Percentiles rank a stretch among this genome's conserved stretches.
Conservation (phyloP, 2,329 filamentous ascomycete species). For the Sporothrix brunneoviolacea region DNA sequence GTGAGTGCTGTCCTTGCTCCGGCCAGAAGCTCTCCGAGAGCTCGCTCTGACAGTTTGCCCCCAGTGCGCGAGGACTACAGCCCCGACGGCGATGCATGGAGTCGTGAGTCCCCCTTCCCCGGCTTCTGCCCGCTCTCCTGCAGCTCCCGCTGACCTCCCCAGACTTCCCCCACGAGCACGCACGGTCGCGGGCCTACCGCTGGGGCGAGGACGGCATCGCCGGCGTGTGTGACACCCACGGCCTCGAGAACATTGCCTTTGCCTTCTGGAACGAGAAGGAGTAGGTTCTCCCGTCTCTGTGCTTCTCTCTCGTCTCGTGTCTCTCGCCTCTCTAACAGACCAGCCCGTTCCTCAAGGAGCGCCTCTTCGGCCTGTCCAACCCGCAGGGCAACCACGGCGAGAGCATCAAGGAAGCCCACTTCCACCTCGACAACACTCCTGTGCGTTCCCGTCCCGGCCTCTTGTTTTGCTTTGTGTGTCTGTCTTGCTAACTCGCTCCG, state of each 20-base stretch:
- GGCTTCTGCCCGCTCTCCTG: constrained; percentile 1
- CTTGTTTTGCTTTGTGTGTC: constrained; percentile 31
- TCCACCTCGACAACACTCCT: constrained; percentile 92
- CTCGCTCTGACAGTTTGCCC: constrained; percentile 11
- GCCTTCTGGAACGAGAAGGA: constrained; percentile 98
- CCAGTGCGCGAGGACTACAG: constrained; percentile 68
- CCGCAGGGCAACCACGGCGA: constrained; percentile 97
- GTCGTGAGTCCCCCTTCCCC: constrained; percentile 57
- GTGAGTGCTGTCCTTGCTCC: constrained; percentile 44
- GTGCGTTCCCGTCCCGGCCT: constrained; percentile 29
- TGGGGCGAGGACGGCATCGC: constrained; percentile 98
- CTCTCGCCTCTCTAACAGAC: constrained; percentile 37
- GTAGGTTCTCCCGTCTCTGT: constrained; percentile 38
- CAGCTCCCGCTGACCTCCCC: constrained; percentile 1
- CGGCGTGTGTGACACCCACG: constrained; percentile 86
- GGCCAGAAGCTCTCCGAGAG: too few relatives aligned
- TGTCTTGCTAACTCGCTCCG: constrained; percentile 13
- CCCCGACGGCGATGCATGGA: constrained; percentile 90
- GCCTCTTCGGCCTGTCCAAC: constrained; percentile 90
- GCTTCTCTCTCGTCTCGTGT: neutral
- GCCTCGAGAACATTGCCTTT: constrained; percentile 86
- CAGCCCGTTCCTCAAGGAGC: constrained; percentile 89
- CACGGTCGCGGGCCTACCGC: constrained; percentile 78
- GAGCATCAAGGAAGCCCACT: constrained; percentile 93
- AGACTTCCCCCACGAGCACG: constrained; percentile 94